Evolutionary conservation across 495 filamentous ascomycete species (phyloP).

Genomic region (Penicillium tannophilum): DNA sequence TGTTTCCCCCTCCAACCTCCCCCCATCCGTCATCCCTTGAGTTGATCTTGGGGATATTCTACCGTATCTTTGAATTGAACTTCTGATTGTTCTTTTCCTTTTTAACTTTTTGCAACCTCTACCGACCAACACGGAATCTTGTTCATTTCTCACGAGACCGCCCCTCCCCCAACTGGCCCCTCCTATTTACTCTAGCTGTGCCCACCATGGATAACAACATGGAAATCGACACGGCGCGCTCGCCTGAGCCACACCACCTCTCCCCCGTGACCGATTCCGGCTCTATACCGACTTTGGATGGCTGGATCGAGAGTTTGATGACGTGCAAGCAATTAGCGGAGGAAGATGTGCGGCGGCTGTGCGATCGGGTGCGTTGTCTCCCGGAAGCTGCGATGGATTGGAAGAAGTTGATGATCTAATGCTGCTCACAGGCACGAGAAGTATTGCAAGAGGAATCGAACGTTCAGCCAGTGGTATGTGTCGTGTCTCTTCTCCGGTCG

Average conservation of each 20-base stretch:
- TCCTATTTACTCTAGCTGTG: constrained; percentile 29
- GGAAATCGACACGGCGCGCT: constrained; percentile 82
- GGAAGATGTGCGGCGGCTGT: constrained; percentile 91
- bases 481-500: constrained; percentile 24
- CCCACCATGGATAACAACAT: constrained; percentile 92
- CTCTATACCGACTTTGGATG: constrained; percentile 89
- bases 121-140: constrained; percentile 17
- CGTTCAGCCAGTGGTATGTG: constrained; percentile 94
- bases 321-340: constrained; percentile 96
- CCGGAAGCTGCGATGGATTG: neutral
- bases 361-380: constrained; percentile 79
- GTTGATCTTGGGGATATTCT: constrained; percentile 22
- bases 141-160: constrained; percentile 45
- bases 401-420: constrained; percentile 22
- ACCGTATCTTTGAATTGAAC: constrained; percentile 20
- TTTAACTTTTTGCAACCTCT: constrained; percentile 10
- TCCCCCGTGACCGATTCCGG: constrained; percentile 76
- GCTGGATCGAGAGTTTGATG: constrained; percentile 99
- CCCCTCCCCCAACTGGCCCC: constrained; percentile 41
- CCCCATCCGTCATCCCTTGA: constrained; percentile 28
- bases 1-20: constrained; percentile 16
- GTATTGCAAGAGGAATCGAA: constrained; percentile 97
- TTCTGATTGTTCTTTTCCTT: constrained; percentile 16
- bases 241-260: constrained; percentile 77
- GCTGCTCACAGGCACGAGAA: constrained; percentile 73